Base-by-base conservation (phyloP, 2,329 filamentous ascomycete genomes). In the Beauveria caledonica region DNA sequence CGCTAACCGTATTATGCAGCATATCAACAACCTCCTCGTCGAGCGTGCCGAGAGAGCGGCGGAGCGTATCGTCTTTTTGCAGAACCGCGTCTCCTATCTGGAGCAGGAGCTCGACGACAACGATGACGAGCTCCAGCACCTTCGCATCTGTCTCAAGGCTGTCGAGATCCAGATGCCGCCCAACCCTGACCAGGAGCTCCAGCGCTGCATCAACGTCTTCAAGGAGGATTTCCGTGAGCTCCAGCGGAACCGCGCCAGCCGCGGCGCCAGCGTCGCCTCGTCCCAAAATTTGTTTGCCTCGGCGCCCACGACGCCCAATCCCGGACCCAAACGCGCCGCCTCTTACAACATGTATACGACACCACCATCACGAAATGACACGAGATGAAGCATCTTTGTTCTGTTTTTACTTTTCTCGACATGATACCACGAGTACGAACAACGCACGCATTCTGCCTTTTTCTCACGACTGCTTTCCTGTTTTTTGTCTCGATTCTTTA, bases 21-120 rank as follows among this genome's bases (percentile, higher is more conserved):
- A 86, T 64, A 85, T 89, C 61, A 84, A 87, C 66, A 77, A 77
- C 25, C 71, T 87, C 36, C 79, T 87, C 23, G 77, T 85, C 57
- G 78, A 78, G 46, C 79, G 83, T 62, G 79, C 82, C 61, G 80
- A 86, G 68, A 76, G 76, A 42, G 78, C 85, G 55, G 79, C 81
- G 46, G 76, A 83, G 64, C 80, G 80, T 57, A 83, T 88, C 61
- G 75, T 84, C 25, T 80, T 82, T 61, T 76, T 88, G 15, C 83
- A 88, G 66, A 77, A 77, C 42, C 80, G 83, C 48, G 75, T 88
- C 48, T 68, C 76, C 45, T 78, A 85, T 63, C 74, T 88, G 81
- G 79, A 83, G 67, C 74, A 80, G 42, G 80, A 86, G 65, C 75
- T 82, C 25, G 74, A 79, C 53, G 77, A 81, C 65, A 80, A 80